Conservation (phyloP, 441 rosid genomes). For the Isatis lusitanica region DNA sequence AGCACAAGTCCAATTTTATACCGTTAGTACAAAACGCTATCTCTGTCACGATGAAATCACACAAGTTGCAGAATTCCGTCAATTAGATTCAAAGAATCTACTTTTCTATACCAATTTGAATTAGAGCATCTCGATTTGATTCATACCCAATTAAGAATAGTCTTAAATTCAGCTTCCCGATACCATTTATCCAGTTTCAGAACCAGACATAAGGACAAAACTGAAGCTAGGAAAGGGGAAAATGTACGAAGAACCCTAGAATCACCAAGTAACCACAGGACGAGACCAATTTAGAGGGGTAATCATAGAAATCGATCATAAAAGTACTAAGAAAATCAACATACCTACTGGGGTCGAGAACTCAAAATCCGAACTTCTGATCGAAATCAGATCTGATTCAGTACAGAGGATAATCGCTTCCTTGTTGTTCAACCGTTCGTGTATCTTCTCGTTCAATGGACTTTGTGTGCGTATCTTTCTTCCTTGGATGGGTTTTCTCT, state of each 20-base stretch:
- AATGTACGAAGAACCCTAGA: background rate
- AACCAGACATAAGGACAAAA: background rate
- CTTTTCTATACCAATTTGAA: no score
- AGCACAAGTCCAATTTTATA: background rate
- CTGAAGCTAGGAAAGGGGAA: background rate
- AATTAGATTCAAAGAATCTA: no score
- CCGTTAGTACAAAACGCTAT: background rate
- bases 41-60: background rate
- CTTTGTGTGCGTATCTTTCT: background rate
- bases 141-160: no score
- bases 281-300: background rate
- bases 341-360: conserved; percentile 8
- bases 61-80: background rate
- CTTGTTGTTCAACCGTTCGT: background rate
- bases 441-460: background rate
- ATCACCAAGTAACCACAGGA: background rate
- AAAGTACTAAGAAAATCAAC: background rate
- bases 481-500: background rate
- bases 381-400: background rate
- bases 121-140: no score
- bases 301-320: background rate
- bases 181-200: background rate
- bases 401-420: background rate
- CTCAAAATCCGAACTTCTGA: background rate
- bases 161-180: background rate